Evolutionary conservation across 352 stramenopile species (phyloP).

Genomic region (Detonula confervacea): DNA sequence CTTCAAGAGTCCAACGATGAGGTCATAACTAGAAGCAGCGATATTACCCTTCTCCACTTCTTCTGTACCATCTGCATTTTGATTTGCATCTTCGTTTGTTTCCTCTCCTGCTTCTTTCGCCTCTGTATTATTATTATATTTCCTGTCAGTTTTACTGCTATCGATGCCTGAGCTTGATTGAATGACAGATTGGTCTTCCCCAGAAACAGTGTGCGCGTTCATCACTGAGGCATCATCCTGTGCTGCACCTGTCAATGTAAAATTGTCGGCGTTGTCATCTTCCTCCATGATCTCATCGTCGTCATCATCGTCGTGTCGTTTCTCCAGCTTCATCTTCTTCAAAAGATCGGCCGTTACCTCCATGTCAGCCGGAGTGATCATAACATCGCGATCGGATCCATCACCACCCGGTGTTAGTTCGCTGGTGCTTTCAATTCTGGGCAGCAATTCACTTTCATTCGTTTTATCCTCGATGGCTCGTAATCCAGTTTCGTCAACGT

Average conservation of each 20-base stretch:
- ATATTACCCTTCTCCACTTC: slow-evolving; percentile 54
- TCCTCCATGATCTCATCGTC: slow-evolving; percentile 73
- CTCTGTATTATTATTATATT: slow-evolving; percentile 20
- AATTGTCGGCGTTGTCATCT: slow-evolving; percentile 45
- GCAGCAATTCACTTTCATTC: too few species aligned
- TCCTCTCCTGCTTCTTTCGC: slow-evolving; percentile 23
- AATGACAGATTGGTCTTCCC: slow-evolving; percentile 43
- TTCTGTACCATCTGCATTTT: slow-evolving; percentile 56
- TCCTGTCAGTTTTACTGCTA: slow-evolving; percentile 28
- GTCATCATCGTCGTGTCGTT: slow-evolving; percentile 65
- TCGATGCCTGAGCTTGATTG: slow-evolving; percentile 27
- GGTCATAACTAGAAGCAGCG: slow-evolving; percentile 81
- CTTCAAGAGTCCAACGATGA: slow-evolving; percentile 84
- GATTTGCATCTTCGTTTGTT: slow-evolving; percentile 34
- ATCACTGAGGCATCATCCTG: slow-evolving; percentile 40
- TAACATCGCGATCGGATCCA: slow-evolving; percentile 11
- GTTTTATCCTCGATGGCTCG: slow-evolving; percentile 42
- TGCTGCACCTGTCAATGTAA: too few species aligned
- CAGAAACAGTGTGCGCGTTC: slow-evolving; percentile 36
- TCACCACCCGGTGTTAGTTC: slow-evolving; percentile 19
- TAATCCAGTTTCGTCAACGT: slow-evolving; percentile 50
- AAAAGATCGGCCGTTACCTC: slow-evolving; percentile 83
- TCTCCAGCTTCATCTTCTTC: slow-evolving; percentile 83
- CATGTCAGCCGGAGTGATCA: slow-evolving; percentile 47
- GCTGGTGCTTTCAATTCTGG: too few species aligned